phyloP scores from a whole-genome alignment of 73 alveolate genomes.

The Tetrahymena malaccensis region DNA sequence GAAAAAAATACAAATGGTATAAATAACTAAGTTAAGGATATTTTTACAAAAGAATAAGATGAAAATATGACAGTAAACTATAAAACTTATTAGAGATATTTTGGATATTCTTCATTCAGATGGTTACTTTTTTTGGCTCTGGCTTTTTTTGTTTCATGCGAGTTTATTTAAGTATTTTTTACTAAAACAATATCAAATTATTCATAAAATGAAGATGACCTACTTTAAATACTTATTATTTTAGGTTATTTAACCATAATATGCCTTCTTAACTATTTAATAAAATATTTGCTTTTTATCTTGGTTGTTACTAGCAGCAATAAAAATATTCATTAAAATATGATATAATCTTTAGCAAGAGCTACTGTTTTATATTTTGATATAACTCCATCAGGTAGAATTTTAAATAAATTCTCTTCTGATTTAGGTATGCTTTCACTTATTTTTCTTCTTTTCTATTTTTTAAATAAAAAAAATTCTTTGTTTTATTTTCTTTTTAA shows the following conservation, averaged over 20 bases:
- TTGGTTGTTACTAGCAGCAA: not conserved
- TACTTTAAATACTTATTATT: too few species aligned
- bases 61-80: not conserved
- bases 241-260: not conserved
- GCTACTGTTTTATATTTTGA: constrained; percentile 44
- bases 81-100: not conserved
- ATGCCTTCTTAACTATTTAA: too few species aligned
- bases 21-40: not conserved
- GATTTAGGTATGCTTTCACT: constrained; percentile 2
- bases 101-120: not conserved
- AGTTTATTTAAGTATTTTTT: too few species aligned
- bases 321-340: constrained; percentile 6
- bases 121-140: not conserved
- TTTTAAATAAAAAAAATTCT: too few species aligned
- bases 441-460: too few species aligned
- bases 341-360: constrained; percentile 7
- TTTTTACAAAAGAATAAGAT: not conserved
- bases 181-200: not conserved
- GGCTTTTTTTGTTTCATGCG: not conserved
- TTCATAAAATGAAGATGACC: not conserved
- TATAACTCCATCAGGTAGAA: constrained; percentile 46
- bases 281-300: not conserved
- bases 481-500: too few species aligned
- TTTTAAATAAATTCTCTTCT: constrained; percentile 34
- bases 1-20: not conserved